Evolutionary conservation across 768 basidiomycete genomes (phyloP).

Genomic region (Strobilomyces dryophilus): DNA sequence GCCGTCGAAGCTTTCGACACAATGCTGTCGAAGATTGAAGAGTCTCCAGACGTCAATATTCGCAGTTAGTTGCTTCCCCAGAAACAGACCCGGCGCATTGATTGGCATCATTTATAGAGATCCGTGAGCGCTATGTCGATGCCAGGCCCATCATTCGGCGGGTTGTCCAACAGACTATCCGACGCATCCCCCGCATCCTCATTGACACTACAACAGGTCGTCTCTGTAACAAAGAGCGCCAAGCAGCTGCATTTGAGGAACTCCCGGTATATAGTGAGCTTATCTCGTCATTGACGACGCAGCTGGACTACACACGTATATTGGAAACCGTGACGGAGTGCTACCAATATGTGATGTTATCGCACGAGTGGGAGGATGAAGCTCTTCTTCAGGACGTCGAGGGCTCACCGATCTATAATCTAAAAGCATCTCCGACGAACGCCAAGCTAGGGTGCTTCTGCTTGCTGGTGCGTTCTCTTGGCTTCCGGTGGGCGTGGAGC

Average conservation of each 20-base stretch:
- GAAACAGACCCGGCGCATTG: neutral
- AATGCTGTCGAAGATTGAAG: neutral
- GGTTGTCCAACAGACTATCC: neutral
- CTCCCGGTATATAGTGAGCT: neutral
- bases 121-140: neutral
- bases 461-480: neutral
- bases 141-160: neutral
- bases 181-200: neutral
- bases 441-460: neutral
- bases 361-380: slow-evolving; percentile 3
- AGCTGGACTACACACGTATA: neutral
- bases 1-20: neutral
- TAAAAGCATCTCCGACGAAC: neutral
- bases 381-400: neutral
- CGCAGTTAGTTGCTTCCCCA: neutral
- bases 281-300: neutral
- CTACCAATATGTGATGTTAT: slow-evolving; percentile 6
- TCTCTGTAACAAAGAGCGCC: neutral
- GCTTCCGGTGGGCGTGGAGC: neutral
- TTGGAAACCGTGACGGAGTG: neutral
- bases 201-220: neutral
- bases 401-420: neutral
- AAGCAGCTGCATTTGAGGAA: neutral
- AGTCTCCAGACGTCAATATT: neutral
- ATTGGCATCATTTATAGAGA: neutral